Evolutionary conservation across 1,284 basidiomycete genomes (phyloP).

Genomic region (Wolfiporia cocos): DNA sequence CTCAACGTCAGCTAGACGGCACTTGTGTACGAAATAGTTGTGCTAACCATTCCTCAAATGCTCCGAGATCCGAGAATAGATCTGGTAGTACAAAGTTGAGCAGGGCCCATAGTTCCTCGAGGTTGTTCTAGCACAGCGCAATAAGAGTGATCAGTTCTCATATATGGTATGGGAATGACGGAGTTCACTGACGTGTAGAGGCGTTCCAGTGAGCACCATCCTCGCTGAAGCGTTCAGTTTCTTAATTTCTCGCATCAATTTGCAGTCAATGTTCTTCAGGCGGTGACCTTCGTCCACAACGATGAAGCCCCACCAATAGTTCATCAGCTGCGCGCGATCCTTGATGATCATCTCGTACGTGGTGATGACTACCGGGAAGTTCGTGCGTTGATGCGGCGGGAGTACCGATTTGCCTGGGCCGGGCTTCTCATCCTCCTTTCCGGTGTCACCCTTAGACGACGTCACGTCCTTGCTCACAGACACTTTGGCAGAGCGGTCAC

Average conservation of each 20-base stretch:
- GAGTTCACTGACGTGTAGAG: constrained; percentile 81
- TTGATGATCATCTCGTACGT: constrained; percentile 93
- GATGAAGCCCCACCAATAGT: constrained; percentile 86
- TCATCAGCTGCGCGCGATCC: constrained; percentile 63
- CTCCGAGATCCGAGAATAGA: constrained; percentile 86
- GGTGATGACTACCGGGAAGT: constrained; percentile 83
- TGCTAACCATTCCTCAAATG: constrained; percentile 85
- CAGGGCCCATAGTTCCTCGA: constrained; percentile 90
- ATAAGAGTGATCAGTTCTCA: neutral
- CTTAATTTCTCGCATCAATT: constrained; percentile 89
- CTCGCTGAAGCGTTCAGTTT: constrained; percentile 80
- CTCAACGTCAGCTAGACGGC: neutral
- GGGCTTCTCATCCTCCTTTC: constrained; percentile 4
- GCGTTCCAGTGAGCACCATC: constrained; percentile 92
- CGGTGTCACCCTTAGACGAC: neutral
- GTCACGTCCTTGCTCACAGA: neutral
- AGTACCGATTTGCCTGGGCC: constrained; percentile 10
- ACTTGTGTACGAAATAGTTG: neutral
- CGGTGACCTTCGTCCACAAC: constrained; percentile 96
- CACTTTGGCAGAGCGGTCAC: neutral
- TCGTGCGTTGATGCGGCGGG: constrained; percentile 25
- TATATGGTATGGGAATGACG: too few species aligned
- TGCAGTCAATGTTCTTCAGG: constrained; percentile 89
- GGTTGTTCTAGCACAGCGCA: constrained; percentile 61
- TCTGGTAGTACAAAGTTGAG: constrained; percentile 93